Percentiles rank a stretch among this genome's conserved stretches.
These are phyloP conservation scores for Senna siamea DNA, from an alignment of 306 rosid species.

Conservation along the genomic window DNA sequence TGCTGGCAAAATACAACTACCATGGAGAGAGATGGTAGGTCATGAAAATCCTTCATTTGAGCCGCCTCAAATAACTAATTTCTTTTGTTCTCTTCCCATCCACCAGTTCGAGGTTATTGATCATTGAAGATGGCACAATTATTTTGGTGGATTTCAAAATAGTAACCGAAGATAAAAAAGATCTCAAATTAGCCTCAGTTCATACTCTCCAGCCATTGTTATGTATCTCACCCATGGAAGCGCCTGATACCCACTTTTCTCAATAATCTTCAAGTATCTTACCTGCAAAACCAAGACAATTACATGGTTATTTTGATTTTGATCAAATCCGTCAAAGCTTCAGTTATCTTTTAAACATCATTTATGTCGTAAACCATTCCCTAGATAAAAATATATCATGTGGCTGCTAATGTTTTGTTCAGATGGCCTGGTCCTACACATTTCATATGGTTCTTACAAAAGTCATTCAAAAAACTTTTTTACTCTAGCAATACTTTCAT, in stretches of 20 bases:
- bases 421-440: conserved; percentile 12
- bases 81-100: conserved; percentile 31
- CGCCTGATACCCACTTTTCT: conserved; percentile 98
- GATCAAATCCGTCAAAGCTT: conserved; percentile 27
- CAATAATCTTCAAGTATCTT: conserved; percentile 97
- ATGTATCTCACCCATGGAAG: conserved; percentile 99
- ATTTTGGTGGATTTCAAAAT: conserved; percentile 37
- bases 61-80: conserved; percentile 16
- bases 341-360: background rate
- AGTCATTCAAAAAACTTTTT: background rate
- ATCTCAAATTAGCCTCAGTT: conserved; percentile 78
- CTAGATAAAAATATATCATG: background rate
- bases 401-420: conserved; percentile 14
- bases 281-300: conserved; percentile 64
- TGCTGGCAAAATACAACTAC: conserved; percentile 26
- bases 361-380: conserved; percentile 7
- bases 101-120: conserved; percentile 36
- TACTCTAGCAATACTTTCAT: background rate
- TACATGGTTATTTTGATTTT: conserved; percentile 17
- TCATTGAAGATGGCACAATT: conserved; percentile 34
- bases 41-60: conserved; percentile 36
- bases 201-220: conserved; percentile 99
- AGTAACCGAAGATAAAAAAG: conserved; percentile 29
- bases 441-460: background rate
- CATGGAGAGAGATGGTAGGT: conserved; percentile 42